These are phyloP conservation scores for Phanerodontia chrysosporium DNA, from an alignment of 768 basidiomycete genomes.

Conservation along the genomic window DNA sequence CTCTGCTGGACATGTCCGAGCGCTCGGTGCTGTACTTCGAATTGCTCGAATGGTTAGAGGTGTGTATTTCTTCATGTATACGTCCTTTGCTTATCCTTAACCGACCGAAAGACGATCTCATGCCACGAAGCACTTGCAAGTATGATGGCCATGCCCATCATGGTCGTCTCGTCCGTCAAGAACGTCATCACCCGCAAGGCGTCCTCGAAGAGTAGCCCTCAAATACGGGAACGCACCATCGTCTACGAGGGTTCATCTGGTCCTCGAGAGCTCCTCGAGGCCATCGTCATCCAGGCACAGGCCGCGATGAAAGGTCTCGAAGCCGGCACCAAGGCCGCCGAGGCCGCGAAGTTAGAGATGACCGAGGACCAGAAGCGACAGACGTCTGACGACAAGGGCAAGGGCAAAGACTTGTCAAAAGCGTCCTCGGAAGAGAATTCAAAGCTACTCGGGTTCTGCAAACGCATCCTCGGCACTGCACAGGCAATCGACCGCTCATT, in stretches of 20 bases:
- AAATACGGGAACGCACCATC: slow-evolving; percentile 75
- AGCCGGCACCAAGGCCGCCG: slow-evolving; percentile 48
- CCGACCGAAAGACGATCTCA: slow-evolving; percentile 73
- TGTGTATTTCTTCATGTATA: slow-evolving; percentile 25
- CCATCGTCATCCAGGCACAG: slow-evolving; percentile 87
- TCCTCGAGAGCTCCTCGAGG: slow-evolving; percentile 88
- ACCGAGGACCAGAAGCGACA: slow-evolving; percentile 90
- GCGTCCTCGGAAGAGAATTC: slow-evolving; percentile 66
- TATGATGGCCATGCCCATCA: slow-evolving; percentile 97
- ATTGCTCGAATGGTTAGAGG: slow-evolving; percentile 90
- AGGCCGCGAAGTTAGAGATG: slow-evolving; percentile 51
- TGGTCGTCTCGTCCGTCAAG: slow-evolving; percentile 74
- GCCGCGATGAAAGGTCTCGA: slow-evolving; percentile 88
- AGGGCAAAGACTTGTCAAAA: slow-evolving; percentile 51
- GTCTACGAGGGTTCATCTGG: slow-evolving; percentile 89
- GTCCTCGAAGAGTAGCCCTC: slow-evolving; percentile 36
- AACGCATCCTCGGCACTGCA: slow-evolving; percentile 78
- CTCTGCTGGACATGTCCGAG: slow-evolving; percentile 91
- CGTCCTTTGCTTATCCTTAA: slow-evolving; percentile 8
- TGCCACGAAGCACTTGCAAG: slow-evolving; percentile 89
- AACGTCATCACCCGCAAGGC: slow-evolving; percentile 54
- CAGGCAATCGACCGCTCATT: slow-evolving; percentile 84
- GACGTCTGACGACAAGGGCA: slow-evolving; percentile 63
- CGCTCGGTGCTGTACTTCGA: slow-evolving; percentile 83
- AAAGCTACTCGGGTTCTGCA: slow-evolving; percentile 78